Base-by-base conservation (phyloP, 2,329 filamentous ascomycete species). In the Penicillium fuscoglaucum region DNA sequence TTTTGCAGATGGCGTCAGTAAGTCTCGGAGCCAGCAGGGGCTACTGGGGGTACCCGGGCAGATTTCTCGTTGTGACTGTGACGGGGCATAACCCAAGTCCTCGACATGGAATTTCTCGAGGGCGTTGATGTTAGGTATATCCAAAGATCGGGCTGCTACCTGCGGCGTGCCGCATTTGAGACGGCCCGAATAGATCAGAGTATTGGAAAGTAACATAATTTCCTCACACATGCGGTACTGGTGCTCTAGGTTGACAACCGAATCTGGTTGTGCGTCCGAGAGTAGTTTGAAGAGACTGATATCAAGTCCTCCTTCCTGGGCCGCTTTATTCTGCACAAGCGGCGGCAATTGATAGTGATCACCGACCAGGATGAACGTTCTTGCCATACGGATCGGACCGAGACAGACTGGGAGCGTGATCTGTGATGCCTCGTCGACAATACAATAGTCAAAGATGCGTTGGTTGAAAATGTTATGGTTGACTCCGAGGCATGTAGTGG, bases 191-290 rank as follows among this genome's bases (percentile, higher is more conserved):
- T 99, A 99, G 68, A 99, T 97, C 56, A 99, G 83, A 1, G 85
- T 90, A 74, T 97, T 99, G 62, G 91, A 96, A 15, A 99, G 83
- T 2, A 88, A 84, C 93, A 98, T 98, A 60, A 99, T 90, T 61
- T 99, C 95, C 66, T 95, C 90, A 68, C 91, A 96, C 95, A 99
- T 99, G 61, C 95, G 91, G 72, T 99, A 99, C 72, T 99, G 95
- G 69, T 97, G 92, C 68, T 95, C 92, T 1, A 99, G 84, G 62
- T 90, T 96, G 61, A 96, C 91, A 2, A 99, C 93, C 0, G 92
- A 92, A 47, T 86, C 80, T 0, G 95, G 93, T 62, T 98, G 93
- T 0, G 85, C 84, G 69, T 98, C 95, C 1, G 92, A 97, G 13
- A 99, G 84, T 4, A 95, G 83, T 72, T 96, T 96, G 83, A 99